Base-by-base conservation (phyloP, 441 rosid genomes). In the Isatis lusitanica region DNA sequence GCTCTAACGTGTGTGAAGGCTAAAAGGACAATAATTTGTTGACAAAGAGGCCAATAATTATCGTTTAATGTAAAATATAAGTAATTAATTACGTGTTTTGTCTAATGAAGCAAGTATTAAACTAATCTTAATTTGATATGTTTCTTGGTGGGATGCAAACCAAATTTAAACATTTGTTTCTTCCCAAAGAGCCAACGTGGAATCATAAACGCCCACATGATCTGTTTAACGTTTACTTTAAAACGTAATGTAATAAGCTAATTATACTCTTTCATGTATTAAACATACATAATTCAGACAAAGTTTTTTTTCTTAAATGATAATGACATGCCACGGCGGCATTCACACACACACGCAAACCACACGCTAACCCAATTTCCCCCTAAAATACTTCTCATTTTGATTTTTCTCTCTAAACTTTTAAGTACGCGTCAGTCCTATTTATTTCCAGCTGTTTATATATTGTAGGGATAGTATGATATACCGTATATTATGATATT, bases 141-240 rank as follows among this genome's bases (percentile, higher is more conserved):
- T 78, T 73, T 78, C 77, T 78, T 73, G 61, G 60, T 73, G 70
- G 81, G 81, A 78, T 78, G 65, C 81, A 78, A 53, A 10, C 47
- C 36, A 52, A 60, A 53, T 26, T 43, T 9, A 59, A 77, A 64
- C 64, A 51, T 59, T 71, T 5, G 63, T 58, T 71, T 65, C 68
- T 71, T 76, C 68, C 26, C 36, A 26, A 71, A 71, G 68, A 76
- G 56, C 68, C 70, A 71, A 71, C 80, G 76, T 77, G 80, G 80
- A 60, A 61, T 60, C 69, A 71, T 71, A 58, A 48, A 30, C 70
- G 52, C 77, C 66, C 77, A 66, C 77, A 76, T 58, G 63, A 70
- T 65, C 8, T 63, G 9, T 17, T n/a, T 42, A 39, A 76, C 55
- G 35, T 35, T 62, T 71, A 46, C 55, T 72, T 65, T 36, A 18